A percentile compares a stretch with the other conserved stretches of the same genome.
phyloP scores from a whole-genome alignment of 345 rosid species.

The Chamaenerion angustifolium region DNA sequence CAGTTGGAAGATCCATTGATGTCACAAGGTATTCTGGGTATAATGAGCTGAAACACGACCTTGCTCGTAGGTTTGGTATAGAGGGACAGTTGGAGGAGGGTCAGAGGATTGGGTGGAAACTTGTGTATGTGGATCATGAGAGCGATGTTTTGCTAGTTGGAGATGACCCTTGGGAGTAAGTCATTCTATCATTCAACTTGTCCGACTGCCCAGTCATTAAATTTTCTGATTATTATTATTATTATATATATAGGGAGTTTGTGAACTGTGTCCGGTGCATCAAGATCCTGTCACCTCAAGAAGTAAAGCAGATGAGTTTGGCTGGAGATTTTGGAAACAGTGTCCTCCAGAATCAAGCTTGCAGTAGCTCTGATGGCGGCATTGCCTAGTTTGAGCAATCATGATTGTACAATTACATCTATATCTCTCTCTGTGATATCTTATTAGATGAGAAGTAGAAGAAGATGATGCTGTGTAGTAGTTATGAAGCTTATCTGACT shows the following conservation, averaged over 20 bases:
- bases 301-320: conserved; percentile 71
- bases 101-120: conserved; percentile 62
- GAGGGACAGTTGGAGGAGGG: conserved; percentile 71
- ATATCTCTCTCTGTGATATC: too few relatives aligned
- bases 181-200: not conserved
- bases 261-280: conserved; percentile 53
- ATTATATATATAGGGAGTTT: conserved; percentile 35
- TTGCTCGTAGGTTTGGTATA: conserved; percentile 65
- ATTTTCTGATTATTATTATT: not conserved
- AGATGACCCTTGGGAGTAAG: conserved; percentile 88
- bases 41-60: conserved; percentile 54
- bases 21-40: conserved; percentile 58
- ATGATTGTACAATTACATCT: too few relatives aligned
- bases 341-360: conserved; percentile 43
- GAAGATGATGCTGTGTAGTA: too few relatives aligned
- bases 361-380: conserved; percentile 60
- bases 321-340: conserved; percentile 50
- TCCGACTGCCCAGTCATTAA: too few relatives aligned
- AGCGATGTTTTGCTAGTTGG: conserved; percentile 63
- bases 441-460: too few relatives aligned
- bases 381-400: conserved; percentile 9
- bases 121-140: conserved; percentile 67
- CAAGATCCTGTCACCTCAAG: conserved; percentile 63
- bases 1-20: conserved; percentile 69
- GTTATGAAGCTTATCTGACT: too few relatives aligned